Evolutionary conservation across 176 grass and related monocot species (phyloP), one percentile per base, ranked within the genome.

Genomic region (Bolboschoenus planiculmis): DNA sequence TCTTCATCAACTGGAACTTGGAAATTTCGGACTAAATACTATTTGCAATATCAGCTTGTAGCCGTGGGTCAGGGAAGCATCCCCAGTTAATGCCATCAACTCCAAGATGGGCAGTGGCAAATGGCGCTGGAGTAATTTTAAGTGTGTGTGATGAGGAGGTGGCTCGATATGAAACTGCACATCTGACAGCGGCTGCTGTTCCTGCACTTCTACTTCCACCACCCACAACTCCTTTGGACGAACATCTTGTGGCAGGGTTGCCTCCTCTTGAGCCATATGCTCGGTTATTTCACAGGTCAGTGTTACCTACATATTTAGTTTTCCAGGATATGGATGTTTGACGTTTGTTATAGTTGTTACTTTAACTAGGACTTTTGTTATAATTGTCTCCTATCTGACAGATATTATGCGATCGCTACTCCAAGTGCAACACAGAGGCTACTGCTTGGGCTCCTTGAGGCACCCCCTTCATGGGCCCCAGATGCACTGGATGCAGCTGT

Each of bases 101-200:
- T 57, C 97, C 97, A 16, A 93, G 97, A 93, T 99, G 97, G 97
- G 97, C 97, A 59, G 97, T 99, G 83, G 97, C 93, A 46, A 99
- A 99, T 89, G 97, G 97, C 50, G 97, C 97, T 87, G 97, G 97
- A 83, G 97, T 99, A 79, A 99, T 99, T 79, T 79, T 96, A 85
- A 96, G 93, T 86, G 97, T 99, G 48, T 99, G 97, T 85, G 97
- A 99, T 80, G 97, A 96, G 85, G 97, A 96, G 87, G 93, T 99
- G 57, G 64, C 89, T 83, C 91, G 84, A 31, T 96, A 99, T 61
- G 97, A 99, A 86, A 90, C 97, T 78, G 97, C 97, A 85, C 91
- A 96, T 90, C 91, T 99, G 81, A 96, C 97, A 0, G 97, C 97
- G 1, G 97, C 97, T 70, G 97, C 97, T 83, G 97, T 99, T 85